Evolutionary conservation across 2,329 filamentous ascomycete species (phyloP).

Genomic region (Sporothrix sp.): DNA sequence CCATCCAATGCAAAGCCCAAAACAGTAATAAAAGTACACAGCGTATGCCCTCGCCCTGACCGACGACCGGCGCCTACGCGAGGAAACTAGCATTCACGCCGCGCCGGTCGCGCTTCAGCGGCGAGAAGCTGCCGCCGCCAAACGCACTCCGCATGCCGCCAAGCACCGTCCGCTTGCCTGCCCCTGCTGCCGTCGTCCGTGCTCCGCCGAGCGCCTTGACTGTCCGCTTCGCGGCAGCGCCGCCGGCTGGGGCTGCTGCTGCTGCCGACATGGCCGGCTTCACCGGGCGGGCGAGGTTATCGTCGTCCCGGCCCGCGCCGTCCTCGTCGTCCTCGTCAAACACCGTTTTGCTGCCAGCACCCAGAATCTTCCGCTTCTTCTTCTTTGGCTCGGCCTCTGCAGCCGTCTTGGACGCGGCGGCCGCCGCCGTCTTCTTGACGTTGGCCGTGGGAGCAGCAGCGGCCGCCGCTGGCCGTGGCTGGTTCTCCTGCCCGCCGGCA

Average conservation of each 20-base stretch:
- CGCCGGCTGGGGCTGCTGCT: constrained; percentile 27
- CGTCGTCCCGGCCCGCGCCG: constrained; percentile 2
- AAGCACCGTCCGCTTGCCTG: constrained; percentile 22
- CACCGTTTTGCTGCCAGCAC: constrained; percentile 51
- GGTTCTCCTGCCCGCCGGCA: constrained; percentile 26
- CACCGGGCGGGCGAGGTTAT: neutral
- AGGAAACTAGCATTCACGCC: constrained; percentile 53
- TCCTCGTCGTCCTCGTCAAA: constrained; percentile 61
- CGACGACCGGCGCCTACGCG: constrained; percentile 23
- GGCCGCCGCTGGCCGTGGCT: constrained; percentile 12
- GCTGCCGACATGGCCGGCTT: neutral
- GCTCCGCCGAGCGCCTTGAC: constrained; percentile 17
- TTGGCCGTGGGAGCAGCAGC: constrained; percentile 14
- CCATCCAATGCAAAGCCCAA: constrained; percentile 1
- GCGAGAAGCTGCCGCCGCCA: constrained; percentile 47
- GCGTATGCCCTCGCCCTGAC: neutral
- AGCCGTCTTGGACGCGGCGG: constrained; percentile 7
- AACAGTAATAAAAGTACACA: neutral
- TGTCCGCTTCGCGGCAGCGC: constrained; percentile 17
- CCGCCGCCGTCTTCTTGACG: constrained; percentile 13
- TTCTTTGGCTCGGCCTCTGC: constrained; percentile 39
- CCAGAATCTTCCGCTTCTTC: constrained; percentile 66
- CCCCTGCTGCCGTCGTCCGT: constrained; percentile 21
- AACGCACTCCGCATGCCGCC: constrained; percentile 37
- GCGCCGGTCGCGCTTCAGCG: constrained; percentile 60